Evolutionary conservation across 1,284 basidiomycete genomes (phyloP).

Genomic region (Marasmius oreades): DNA sequence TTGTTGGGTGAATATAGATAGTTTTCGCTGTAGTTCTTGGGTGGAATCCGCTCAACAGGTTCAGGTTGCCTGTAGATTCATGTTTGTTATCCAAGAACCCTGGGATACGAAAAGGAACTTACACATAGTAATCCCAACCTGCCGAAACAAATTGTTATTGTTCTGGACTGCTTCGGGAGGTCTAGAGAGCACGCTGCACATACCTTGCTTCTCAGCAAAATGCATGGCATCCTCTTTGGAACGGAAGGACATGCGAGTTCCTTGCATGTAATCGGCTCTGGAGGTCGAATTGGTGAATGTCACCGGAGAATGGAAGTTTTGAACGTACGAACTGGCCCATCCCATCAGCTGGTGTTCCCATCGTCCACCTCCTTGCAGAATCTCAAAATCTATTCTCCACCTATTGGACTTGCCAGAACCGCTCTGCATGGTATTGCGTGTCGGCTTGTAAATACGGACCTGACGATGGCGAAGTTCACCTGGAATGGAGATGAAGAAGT

Average conservation of each 20-base stretch:
- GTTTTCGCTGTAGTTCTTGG: constrained; percentile 93
- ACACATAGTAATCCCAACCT: constrained; percentile 83
- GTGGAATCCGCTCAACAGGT: constrained; percentile 72
- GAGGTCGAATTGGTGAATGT: constrained; percentile 2
- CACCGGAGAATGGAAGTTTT: neutral
- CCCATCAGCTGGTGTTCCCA: constrained; percentile 99
- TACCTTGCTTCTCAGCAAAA: constrained; percentile 92
- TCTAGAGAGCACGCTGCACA: constrained; percentile 17
- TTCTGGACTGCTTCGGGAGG: neutral
- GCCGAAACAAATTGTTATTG: constrained; percentile 10
- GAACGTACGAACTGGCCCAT: constrained; percentile 86
- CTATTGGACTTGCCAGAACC: constrained; percentile 82
- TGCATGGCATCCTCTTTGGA: constrained; percentile 91
- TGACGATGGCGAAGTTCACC: constrained; percentile 83
- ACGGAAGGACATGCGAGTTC: constrained; percentile 83
- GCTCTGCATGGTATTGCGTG: constrained; percentile 95
- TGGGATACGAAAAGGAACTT: constrained; percentile 26
- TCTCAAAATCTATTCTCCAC: constrained; percentile 97
- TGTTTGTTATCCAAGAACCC: neutral
- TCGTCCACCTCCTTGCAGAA: constrained; percentile 81
- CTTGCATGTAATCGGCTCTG: constrained; percentile 98
- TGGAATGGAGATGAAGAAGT: constrained; percentile 26
- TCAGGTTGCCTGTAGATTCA: constrained; percentile 57
- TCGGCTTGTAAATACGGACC: constrained; percentile 92
- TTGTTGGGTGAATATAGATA: constrained; percentile 81